Percentiles rank a stretch among this genome's conserved stretches.
phyloP scores from a whole-genome alignment of 2,329 filamentous ascomycete genomes.

The Hymenoscyphus fructigenus region DNA sequence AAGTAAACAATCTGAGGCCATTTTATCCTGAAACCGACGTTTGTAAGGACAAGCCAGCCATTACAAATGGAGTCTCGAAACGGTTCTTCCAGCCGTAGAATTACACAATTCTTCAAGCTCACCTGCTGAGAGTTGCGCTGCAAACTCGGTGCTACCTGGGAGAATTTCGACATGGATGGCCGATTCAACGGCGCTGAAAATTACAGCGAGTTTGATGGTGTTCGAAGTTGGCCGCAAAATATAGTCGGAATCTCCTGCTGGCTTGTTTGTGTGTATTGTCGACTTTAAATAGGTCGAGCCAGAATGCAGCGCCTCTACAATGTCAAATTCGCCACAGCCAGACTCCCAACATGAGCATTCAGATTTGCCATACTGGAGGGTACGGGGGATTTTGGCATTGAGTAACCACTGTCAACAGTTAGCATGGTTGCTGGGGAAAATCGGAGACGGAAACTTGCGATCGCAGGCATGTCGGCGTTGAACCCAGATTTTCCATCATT shows the following conservation, averaged over 20 bases:
- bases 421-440: not conserved
- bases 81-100: slow-evolving; percentile 2
- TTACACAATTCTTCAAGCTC: slow-evolving; percentile 28
- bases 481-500: slow-evolving; percentile 50
- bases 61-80: slow-evolving; percentile 19
- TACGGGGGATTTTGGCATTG: slow-evolving; percentile 70
- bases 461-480: slow-evolving; percentile 68
- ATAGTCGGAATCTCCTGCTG: slow-evolving; percentile 69
- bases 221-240: slow-evolving; percentile 62
- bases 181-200: slow-evolving; percentile 54
- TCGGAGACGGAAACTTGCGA: slow-evolving; percentile 34
- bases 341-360: slow-evolving; percentile 70
- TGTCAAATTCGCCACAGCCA: slow-evolving; percentile 74
- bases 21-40: slow-evolving; percentile 9
- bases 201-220: slow-evolving; percentile 62
- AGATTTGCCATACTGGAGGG: slow-evolving; percentile 62
- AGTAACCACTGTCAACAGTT: slow-evolving; percentile 57
- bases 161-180: slow-evolving; percentile 53
- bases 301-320: slow-evolving; percentile 67
- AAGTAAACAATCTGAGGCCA: not conserved
- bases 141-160: slow-evolving; percentile 40
- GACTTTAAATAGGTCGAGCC: slow-evolving; percentile 68
- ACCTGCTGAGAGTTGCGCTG: slow-evolving; percentile 40
- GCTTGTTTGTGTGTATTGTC: slow-evolving; percentile 64
- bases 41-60: not conserved